A percentile compares a stretch with the other conserved stretches of the same genome.
Evolutionary conservation across 192 early-diverging fungal species (phyloP).

Genomic region (Rhizophagus clarus): DNA sequence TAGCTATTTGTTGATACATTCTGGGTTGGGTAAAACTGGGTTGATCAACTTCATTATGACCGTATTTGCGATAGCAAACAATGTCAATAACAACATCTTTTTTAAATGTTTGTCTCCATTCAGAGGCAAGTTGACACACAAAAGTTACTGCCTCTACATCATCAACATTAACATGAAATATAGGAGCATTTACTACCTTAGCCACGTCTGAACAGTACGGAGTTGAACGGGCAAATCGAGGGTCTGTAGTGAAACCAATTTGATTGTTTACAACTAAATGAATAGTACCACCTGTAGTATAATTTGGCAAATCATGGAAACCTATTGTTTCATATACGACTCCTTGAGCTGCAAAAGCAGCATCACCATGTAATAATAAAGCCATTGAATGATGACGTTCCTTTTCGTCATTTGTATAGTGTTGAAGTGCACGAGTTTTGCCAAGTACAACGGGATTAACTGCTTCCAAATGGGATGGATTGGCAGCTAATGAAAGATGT

Average conservation of each 20-base stretch:
- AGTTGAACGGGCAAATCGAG: slow-evolving; percentile 90
- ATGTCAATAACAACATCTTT: slow-evolving; percentile 96
- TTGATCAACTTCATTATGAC: slow-evolving; percentile 99
- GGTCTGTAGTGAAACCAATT: slow-evolving; percentile 99
- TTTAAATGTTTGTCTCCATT: slow-evolving; percentile 96
- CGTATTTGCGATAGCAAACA: slow-evolving; percentile 96
- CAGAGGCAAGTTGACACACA: slow-evolving; percentile 91
- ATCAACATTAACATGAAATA: slow-evolving; percentile 98
- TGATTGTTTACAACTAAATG: slow-evolving; percentile 99
- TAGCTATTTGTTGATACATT: slow-evolving; percentile 92
- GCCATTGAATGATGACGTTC: slow-evolving; percentile 84
- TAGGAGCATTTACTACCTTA: slow-evolving; percentile 95
- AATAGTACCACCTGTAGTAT: slow-evolving; percentile 95
- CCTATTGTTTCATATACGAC: slow-evolving; percentile 97
- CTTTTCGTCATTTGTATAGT: slow-evolving; percentile 87
- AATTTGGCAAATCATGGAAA: slow-evolving; percentile 91
- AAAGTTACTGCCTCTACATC: slow-evolving; percentile 96
- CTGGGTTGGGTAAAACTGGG: slow-evolving; percentile 97
- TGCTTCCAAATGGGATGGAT: slow-evolving; percentile 98
- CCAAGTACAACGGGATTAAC: slow-evolving; percentile 98
- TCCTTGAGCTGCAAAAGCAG: slow-evolving; percentile 97
- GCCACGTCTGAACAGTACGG: slow-evolving; percentile 98
- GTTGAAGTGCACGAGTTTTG: slow-evolving; percentile 95
- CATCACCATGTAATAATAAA: slow-evolving; percentile 96
- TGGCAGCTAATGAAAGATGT: slow-evolving; percentile 95